A percentile compares a stretch with the other conserved stretches of the same genome.
Evolutionary conservation across 225 moss, liverwort and hornwort species (phyloP).

Genomic region (Neckera pumila): DNA sequence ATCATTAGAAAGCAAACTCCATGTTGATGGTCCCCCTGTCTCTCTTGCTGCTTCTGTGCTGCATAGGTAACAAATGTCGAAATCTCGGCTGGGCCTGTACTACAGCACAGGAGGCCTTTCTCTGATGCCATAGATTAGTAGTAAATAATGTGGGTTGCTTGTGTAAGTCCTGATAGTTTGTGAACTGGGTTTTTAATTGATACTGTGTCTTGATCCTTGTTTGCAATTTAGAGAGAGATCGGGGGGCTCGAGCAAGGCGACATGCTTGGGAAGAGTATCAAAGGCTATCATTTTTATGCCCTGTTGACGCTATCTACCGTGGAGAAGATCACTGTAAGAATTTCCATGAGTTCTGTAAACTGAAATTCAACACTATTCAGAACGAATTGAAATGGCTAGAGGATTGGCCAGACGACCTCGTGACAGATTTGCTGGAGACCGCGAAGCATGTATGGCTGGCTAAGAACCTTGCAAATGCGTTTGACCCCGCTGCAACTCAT

Average conservation of each 20-base stretch:
- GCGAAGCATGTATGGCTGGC: constrained; percentile 51
- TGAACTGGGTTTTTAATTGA: neutral
- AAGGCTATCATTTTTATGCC: constrained; percentile 8
- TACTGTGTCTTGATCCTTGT: neutral
- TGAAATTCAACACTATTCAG: constrained; percentile 14
- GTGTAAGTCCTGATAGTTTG: neutral
- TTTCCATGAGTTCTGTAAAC: constrained; percentile 26
- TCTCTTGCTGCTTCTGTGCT: neutral
- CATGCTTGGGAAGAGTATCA: constrained; percentile 43
- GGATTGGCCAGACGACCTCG: constrained; percentile 39
- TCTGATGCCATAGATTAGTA: neutral
- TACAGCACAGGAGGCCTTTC: neutral
- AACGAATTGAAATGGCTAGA: constrained; percentile 24
- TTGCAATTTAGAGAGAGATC: constrained; percentile 12
- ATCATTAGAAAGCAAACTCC: neutral
- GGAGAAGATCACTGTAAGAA: constrained; percentile 7
- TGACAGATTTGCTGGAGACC: constrained; percentile 27
- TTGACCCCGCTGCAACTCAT: constrained; percentile 30
- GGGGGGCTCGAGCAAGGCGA: constrained; percentile 19
- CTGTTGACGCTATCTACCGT: constrained; percentile 23
- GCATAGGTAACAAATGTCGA: neutral
- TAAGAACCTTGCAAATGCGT: constrained; percentile 38
- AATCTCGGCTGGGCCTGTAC: neutral
- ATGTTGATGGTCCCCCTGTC: neutral
- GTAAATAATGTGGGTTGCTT: neutral